Base-by-base conservation (phyloP, 176 grass and related monocot species). In the Stipa capillata region DNA sequence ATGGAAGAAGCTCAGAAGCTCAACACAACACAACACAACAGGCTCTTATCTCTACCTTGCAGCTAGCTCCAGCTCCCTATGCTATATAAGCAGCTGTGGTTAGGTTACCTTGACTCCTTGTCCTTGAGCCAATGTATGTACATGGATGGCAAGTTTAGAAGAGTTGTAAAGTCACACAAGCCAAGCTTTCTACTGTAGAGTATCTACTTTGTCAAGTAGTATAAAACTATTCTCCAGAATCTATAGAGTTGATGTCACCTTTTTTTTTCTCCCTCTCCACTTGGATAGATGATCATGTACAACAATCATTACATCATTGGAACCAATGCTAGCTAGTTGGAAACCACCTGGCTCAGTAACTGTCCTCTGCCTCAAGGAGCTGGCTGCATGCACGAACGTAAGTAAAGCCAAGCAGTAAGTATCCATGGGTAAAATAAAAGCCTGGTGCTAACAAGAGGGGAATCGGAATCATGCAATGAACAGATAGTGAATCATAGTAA, bases 211-310 rank as follows among this genome's bases (percentile, higher is more conserved):
- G 57, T 44, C 37, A 80, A n/a, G n/a, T n/a, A 73, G 44, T 73
- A 73, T 79, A 44, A 16, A 86, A 74, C 84, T 74, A 80, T 80
- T 79, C 36, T 41, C 45, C 67, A 85, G 76, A 76, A 86, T 79
- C 84, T 86, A 73, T 36, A 73, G 76, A 44, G 68, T 73, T 37
- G 76, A 85, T 79, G 71, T 20, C 65, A 79, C 83, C 34, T 85
- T 83, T 85, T 85, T 85, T 73, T 76, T 84, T n/a, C n/a, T n/a
- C n/a, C n/a, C n/a, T 53, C 84, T 80, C 84, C 84, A 86, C 84
- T 73, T 86, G 84, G 57, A 65, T 47, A 76, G 67, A 80, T 79
- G 76, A 79, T 86, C 73, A 65, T 51, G 58, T 8, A 67, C 83
- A 79, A 73, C 68, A 80, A 86, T 65, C 84, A 85, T 73, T 79